Evolutionary conservation across 2,329 filamentous ascomycete genomes (phyloP), one percentile per base, ranked within the genome.

Genomic region (Colletotrichum cordylinicola): DNA sequence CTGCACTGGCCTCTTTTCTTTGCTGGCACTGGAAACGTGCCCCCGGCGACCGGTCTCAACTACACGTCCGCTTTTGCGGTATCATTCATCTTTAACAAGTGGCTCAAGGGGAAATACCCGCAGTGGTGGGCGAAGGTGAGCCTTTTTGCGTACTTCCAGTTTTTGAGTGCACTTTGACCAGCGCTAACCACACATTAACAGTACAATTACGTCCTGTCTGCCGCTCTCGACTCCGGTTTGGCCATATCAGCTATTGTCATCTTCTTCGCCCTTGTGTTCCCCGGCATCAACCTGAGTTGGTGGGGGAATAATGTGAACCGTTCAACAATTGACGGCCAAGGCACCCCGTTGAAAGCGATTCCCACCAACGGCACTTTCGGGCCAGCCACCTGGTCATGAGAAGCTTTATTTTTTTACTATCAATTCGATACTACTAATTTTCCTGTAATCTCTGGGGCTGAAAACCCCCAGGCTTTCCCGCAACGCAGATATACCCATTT

Each of bases 221-320:
- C 86, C n/a, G 85, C 85, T 0, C 80, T 87, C 8, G 85, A 86
- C 73, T 84, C 82, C 2, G 86, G 85, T 7, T 82, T 86, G 27
- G 86, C 86, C 6, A 82, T 87, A 2, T 82, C 85, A 0, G 85
- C 84, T 0, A 82, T 87, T 18, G 80, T 87, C 31, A 87, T 87
- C 33, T 87, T 87, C 79, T 87, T 87, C 67, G 84, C 82, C 60
- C 84, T 87, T 60, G 83, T 83, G 18, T 85, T 87, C 60, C 84
- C 84, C 1, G 85, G 84, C 6, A 82, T 83, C 7, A 79, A 78
- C 7, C 76, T 87, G 56, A 79, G 76, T 31, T 87, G 85, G 85
- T 87, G 85, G 85, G 85, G 85, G 0, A 88, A 87, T 52, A 69
- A 60, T 12, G 55, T 80, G 21, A 76, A 78, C 6, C 61, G 52